These are phyloP conservation scores for Myriosclerotinia scirpicola DNA, from an alignment of 2,329 filamentous ascomycete species.

Conservation along the genomic window DNA sequence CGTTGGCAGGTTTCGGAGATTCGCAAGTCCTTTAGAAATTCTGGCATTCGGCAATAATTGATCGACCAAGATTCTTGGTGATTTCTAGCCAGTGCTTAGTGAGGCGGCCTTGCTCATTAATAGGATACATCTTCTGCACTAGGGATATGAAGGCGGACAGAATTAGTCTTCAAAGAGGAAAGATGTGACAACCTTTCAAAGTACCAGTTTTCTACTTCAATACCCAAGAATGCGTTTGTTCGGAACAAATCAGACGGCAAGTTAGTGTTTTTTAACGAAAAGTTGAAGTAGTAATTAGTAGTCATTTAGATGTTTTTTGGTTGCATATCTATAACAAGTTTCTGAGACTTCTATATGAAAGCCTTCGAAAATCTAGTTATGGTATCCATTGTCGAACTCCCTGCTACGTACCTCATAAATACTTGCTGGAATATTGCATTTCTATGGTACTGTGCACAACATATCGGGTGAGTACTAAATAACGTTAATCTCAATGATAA, in stretches of 20 bases:
- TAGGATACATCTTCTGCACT: background rate
- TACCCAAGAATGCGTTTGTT: background rate
- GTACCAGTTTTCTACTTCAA: background rate
- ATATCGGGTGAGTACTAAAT: background rate
- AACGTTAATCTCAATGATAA: background rate
- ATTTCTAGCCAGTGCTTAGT: background rate
- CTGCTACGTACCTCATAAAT: background rate
- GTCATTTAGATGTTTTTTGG: background rate
- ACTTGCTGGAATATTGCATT: background rate
- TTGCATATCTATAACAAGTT: background rate
- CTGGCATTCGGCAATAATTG: background rate
- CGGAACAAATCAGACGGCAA: background rate
- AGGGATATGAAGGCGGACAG: background rate
- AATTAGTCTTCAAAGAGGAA: background rate
- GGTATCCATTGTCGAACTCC: background rate
- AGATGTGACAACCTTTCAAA: background rate
- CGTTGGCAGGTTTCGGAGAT: background rate
- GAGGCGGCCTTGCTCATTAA: background rate
- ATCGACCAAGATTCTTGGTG: background rate
- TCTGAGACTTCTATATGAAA: background rate
- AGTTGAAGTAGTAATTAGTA: no score
- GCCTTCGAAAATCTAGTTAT: background rate
- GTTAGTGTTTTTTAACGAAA: background rate
- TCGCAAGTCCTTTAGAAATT: constrained; percentile 4
- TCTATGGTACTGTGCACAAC: no score